Evolutionary conservation across 257 asterid genomes (phyloP).

Genomic region (Fraxinus anomala): DNA sequence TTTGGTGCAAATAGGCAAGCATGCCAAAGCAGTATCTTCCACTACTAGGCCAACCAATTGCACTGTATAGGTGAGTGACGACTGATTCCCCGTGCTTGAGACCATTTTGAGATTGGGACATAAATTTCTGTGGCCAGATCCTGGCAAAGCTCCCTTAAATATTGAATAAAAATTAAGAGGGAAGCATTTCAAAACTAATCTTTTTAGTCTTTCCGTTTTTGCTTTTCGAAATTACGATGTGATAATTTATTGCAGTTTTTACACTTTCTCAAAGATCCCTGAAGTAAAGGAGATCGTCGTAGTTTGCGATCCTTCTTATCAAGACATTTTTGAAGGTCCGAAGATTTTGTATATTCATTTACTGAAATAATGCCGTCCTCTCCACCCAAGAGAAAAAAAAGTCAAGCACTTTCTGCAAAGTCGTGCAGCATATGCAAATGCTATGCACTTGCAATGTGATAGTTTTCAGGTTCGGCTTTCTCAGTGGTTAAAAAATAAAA

Average conservation of each 20-base stretch:
- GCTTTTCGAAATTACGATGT: constrained; percentile 26
- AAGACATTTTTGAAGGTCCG: constrained; percentile 85
- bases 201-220: constrained; percentile 19
- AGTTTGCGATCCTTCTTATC: constrained; percentile 89
- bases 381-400: not conserved
- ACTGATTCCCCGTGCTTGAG: constrained; percentile 1
- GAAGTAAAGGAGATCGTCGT: constrained; percentile 96
- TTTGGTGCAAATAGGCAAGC: constrained; percentile 71
- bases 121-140: not conserved
- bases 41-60: constrained; percentile 95
- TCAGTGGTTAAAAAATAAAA: constrained; percentile 10
- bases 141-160: not conserved
- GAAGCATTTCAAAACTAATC: not conserved
- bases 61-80: constrained; percentile 77
- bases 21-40: constrained; percentile 99
- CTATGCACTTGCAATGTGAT: not conserved
- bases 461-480: not conserved
- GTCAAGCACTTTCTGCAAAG: not conserved
- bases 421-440: not conserved
- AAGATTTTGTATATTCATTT: constrained; percentile 20
- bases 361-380: not conserved
- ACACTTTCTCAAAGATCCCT: not conserved
- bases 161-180: not conserved
- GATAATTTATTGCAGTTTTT: constrained; percentile 14
- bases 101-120: not conserved